Base-by-base conservation (phyloP, 2,329 filamentous ascomycete species). In the Microthyrium microscopicum region DNA sequence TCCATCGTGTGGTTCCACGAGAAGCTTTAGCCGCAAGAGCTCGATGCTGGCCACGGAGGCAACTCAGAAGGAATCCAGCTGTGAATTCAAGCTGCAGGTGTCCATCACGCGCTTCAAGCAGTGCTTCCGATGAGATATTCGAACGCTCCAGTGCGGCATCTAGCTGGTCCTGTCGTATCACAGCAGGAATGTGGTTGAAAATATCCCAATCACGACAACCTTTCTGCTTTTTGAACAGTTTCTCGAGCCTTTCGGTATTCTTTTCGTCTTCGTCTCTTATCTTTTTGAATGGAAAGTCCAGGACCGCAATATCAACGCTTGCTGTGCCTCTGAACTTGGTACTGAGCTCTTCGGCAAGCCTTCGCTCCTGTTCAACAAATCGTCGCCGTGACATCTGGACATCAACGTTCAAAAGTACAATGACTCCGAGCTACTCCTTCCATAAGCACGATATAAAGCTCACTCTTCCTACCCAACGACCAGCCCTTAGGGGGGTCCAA, bases 181-280 rank as follows among this genome's bases (percentile, higher is more conserved):
- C 34, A 5, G 44, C 44, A 37, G 44, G 45, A 36, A 53, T 42
- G 40, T 50, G 43, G 42, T 54, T 51, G 28, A 35, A 29, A 19
- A 50, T 16, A 37, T 51, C 40, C 18, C 46, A 39, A 18, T 40
- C 36, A 28, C 36, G 31, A 41, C 40, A 49, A 5, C 35, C 5
- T 25, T 48, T 40, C 19, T 46, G 15, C 17, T 20, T n/a, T 21
- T 36, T 36, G 12, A 41, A 39, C 29, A 39, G 25, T 28, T 6
- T 32, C 17, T 19, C 31, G 29, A 40, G 38, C 29, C 29, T 37
- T 17, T 40, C 26, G 22, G 27, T 25, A 32, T 41, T 19, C 24
- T 41, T 37, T 22, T 26, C 20, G 33, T 39, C 34, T 33, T 33
- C 20, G 2, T 39, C 36, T 29, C 33, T 39, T 34, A 29, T 31